phyloP scores from a whole-genome alignment of 2,329 filamentous ascomycete species.

The Sphaerulina vaccinii region DNA sequence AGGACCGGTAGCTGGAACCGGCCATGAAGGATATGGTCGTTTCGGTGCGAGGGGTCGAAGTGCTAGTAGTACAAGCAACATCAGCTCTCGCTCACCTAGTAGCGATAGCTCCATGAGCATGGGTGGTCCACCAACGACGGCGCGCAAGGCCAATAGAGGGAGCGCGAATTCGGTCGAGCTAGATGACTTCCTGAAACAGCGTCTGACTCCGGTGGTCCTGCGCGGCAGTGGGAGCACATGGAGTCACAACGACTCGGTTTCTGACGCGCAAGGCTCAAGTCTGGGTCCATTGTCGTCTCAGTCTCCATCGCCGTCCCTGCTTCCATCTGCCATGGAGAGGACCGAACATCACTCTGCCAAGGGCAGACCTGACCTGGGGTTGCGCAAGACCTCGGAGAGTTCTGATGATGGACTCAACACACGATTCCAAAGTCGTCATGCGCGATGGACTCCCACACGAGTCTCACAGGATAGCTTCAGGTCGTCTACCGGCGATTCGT shows the following conservation, averaged over 20 bases:
- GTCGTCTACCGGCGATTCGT: not conserved
- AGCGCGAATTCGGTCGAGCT: constrained; percentile 43
- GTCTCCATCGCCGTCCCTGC: constrained; percentile 26
- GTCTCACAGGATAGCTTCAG: constrained; percentile 19
- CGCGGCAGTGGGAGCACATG: constrained; percentile 46
- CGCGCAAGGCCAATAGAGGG: constrained; percentile 43
- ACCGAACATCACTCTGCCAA: constrained; percentile 12
- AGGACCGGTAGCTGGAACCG: constrained; percentile 87
- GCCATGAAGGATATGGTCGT: constrained; percentile 80
- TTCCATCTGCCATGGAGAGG: constrained; percentile 33
- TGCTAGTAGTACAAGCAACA: constrained; percentile 56
- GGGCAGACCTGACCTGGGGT: constrained; percentile 18
- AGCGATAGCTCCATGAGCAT: constrained; percentile 42
- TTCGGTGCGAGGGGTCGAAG: constrained; percentile 66
- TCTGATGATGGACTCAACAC: constrained; percentile 28
- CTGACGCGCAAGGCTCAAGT: constrained; percentile 14
- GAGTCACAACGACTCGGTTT: constrained; percentile 22
- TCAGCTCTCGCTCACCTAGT: constrained; percentile 48
- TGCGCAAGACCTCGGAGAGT: constrained; percentile 24
- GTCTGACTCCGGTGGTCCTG: constrained; percentile 46
- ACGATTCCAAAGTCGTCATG: constrained; percentile 17
- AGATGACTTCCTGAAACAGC: constrained; percentile 48
- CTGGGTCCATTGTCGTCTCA: constrained; percentile 22
- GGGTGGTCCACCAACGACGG: constrained; percentile 35
- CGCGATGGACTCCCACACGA: constrained; percentile 23